Evolutionary conservation across 2,329 filamentous ascomycete genomes (phyloP), one percentile per base, ranked within the genome.

Genomic region (Xylariaceae sp.): DNA sequence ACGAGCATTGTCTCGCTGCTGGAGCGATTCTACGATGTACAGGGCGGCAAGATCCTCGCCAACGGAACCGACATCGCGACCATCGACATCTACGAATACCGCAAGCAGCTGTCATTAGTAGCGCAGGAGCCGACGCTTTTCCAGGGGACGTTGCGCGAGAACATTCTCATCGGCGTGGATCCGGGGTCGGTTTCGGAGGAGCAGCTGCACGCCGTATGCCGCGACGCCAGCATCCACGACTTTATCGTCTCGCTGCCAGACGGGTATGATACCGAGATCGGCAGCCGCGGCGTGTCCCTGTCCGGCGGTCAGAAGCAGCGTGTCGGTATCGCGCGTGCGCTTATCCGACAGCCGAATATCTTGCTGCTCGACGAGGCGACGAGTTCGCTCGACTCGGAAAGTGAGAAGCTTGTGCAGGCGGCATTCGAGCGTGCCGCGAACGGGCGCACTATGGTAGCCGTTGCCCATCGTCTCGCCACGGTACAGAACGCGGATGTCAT

Each of bases 401-500:
- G 67, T 62, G 67, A 69, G 68, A 76, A 80, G 66, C 72, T 83
- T n/a, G 80, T 84, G 3, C 81, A 91, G 68, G 75, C 74, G 0
- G 86, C 87, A 0, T 83, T 91, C 64, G 85, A 89, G 73, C 75
- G 75, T 42, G 83, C 82, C 0, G 77, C 77, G 3, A 75, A 76
- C 59, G 80, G 80, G 2, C 72, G 80, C 6, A 84, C 89, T 1
- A 88, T 88, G 57, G 75, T 94, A 2, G 87, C 87, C 2, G 87
- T 94, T 8, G 89, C 89, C 1, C 89, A 92, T 68, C 77, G 88
- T 11, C 74, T 92, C 47, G 85, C 85, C 0, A 92, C 87, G 9
- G 84, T 91, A 26, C 87, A 88, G 68, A 86, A 91, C 62, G 87
- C 88, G 1, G 85, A 92, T 67, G 74, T 85, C n/a, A 91, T 91